Conservation (phyloP, 768 basidiomycete species). For the Collybia mongolica region DNA sequence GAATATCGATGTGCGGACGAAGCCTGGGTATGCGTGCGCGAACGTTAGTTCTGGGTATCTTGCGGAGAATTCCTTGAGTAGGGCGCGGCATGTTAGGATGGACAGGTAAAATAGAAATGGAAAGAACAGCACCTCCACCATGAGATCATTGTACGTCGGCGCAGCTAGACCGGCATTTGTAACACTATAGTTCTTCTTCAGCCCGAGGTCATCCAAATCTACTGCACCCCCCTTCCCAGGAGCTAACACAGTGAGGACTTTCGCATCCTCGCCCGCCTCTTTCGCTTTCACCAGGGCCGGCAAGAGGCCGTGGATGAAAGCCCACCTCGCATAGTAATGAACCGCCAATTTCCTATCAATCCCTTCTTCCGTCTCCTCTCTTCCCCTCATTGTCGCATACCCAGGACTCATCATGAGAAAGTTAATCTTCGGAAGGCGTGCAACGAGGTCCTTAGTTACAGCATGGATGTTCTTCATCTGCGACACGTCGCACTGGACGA, state of each 20-base stretch:
- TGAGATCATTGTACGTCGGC: constrained; percentile 50
- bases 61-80: constrained; percentile 33
- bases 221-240: constrained; percentile 31
- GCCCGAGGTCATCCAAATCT: constrained; percentile 44
- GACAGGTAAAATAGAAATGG: not conserved
- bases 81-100: not conserved
- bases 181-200: constrained; percentile 45
- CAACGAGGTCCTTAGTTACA: constrained; percentile 24
- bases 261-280: constrained; percentile 47
- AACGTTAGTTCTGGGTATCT: constrained; percentile 41
- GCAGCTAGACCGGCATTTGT: constrained; percentile 29
- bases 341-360: constrained; percentile 42
- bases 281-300: constrained; percentile 42
- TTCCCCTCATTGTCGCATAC: constrained; percentile 31
- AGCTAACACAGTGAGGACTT: constrained; percentile 44
- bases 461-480: constrained; percentile 48
- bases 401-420: constrained; percentile 50
- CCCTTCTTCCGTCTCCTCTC: constrained; percentile 43
- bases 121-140: constrained; percentile 39
- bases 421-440: constrained; percentile 44
- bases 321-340: constrained; percentile 47
- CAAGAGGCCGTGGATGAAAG: constrained; percentile 43
- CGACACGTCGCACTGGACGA: constrained; percentile 49
- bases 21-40: constrained; percentile 41
- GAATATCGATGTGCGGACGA: constrained; percentile 28